Evolutionary conservation across 2,329 filamentous ascomycete species (phyloP).

Genomic region (Fusarium mundagurra): DNA sequence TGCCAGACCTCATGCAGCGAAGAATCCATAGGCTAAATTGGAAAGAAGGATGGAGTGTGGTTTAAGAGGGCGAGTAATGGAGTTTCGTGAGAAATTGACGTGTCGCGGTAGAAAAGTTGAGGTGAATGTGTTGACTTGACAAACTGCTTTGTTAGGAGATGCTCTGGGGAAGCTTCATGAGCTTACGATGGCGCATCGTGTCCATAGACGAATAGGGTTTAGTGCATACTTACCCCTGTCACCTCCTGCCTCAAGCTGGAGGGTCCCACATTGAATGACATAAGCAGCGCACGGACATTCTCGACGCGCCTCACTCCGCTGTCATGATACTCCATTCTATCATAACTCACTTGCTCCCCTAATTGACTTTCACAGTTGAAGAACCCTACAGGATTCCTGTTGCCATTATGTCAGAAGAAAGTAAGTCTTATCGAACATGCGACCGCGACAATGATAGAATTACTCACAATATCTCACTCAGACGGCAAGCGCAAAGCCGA

Average conservation of each 20-base stretch:
- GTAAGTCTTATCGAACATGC: constrained; percentile 2
- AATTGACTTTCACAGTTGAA: constrained; percentile 1
- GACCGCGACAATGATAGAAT: background rate
- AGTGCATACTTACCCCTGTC: constrained; percentile 34
- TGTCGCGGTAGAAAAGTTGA: constrained; percentile 9
- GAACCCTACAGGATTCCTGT: background rate
- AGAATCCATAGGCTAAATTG: constrained; percentile 71
- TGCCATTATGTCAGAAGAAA: constrained; percentile 41
- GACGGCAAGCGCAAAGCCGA: constrained; percentile 78
- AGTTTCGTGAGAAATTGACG: background rate
- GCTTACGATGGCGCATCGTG: constrained; percentile 48
- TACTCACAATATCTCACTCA: constrained; percentile 38
- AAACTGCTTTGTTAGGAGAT: constrained; percentile 31
- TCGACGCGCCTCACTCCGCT: constrained; percentile 37
- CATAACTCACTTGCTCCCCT: constrained; percentile 20
- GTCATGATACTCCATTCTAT: constrained; percentile 35
- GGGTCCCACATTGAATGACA: constrained; percentile 30
- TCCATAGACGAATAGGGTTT: constrained; percentile 47
- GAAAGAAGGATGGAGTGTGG: background rate
- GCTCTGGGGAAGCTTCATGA: constrained; percentile 43
- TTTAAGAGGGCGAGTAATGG: background rate
- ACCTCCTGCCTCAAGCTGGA: background rate
- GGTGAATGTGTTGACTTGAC: background rate
- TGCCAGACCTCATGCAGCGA: constrained; percentile 93
- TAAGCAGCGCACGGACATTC: constrained; percentile 45